Conservation (phyloP, 495 filamentous ascomycete genomes). For the Talaromyces stipitatus region DNA sequence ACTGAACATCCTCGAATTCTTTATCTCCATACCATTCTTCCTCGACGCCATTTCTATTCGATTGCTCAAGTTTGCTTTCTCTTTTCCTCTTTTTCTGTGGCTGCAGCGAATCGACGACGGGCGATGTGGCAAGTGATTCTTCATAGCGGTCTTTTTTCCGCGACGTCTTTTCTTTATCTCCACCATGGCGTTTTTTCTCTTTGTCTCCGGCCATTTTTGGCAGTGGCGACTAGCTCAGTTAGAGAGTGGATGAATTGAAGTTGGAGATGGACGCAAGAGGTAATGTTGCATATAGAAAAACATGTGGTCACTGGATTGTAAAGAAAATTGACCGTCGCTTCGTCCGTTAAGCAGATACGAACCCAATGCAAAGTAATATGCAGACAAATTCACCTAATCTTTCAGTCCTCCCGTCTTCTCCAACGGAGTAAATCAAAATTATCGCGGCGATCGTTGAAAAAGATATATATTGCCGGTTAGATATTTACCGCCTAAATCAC, state of each 20-base stretch:
- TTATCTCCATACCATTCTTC: background rate
- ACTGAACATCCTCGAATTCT: background rate
- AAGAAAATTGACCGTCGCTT: too few species aligned
- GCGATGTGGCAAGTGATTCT: background rate
- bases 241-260: background rate
- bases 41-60: background rate
- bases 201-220: background rate
- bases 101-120: background rate
- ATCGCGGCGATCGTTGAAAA: background rate
- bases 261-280: background rate
- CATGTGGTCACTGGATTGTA: background rate
- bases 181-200: background rate
- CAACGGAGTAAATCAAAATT: background rate
- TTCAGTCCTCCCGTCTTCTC: background rate
- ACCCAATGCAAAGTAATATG: too few species aligned
- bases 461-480: background rate
- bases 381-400: background rate
- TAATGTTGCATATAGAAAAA: background rate
- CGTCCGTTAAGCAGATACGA: too few species aligned
- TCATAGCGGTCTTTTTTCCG: background rate
- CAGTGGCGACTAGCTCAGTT: background rate
- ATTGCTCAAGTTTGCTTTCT: constrained; percentile 6
- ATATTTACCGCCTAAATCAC: constrained; percentile 1
- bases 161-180: background rate
- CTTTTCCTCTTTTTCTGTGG: constrained; percentile 1